These are phyloP conservation scores for Strigomonas culicis DNA, from an alignment of 208 protist species.

Conservation along the genomic window DNA sequence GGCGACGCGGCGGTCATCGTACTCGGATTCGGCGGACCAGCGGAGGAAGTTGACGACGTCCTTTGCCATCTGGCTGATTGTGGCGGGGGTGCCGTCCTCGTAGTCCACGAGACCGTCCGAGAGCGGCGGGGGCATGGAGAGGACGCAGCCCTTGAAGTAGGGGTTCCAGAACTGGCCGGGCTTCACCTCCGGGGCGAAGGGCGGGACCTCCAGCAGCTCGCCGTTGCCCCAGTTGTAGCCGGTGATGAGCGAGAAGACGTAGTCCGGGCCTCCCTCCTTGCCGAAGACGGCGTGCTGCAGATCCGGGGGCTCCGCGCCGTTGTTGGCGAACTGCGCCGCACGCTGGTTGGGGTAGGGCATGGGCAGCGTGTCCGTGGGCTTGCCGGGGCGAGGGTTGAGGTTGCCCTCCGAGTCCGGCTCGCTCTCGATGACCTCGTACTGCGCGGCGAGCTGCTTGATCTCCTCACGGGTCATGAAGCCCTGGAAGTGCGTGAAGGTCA, in stretches of 20 bases:
- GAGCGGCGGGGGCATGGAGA: conserved; percentile 97
- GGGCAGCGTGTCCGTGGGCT: conserved; percentile 96
- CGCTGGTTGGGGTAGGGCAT: conserved; percentile 97
- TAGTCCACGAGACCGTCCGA: conserved; percentile 96
- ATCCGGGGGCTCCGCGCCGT: conserved; percentile 97
- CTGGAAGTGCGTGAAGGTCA: conserved; percentile 98
- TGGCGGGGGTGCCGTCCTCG: conserved; percentile 97
- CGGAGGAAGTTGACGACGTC: conserved; percentile 94
- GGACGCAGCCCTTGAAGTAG: conserved; percentile 97
- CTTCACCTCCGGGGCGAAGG: conserved; percentile 82
- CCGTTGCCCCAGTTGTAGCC: conserved; percentile 96
- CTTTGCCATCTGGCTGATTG: conserved; percentile 97
- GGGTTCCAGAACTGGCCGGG: conserved; percentile 96
- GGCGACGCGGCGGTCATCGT: conserved; percentile 81
- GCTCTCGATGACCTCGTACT: conserved; percentile 93
- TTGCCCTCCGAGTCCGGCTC: conserved; percentile 95
- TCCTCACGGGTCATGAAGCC: conserved; percentile 96
- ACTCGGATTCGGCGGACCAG: conserved; percentile 88
- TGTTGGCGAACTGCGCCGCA: conserved; percentile 95
- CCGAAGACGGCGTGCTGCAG: conserved; percentile 97
- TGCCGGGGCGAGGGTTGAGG: conserved; percentile 95
- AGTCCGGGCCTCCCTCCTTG: conserved; percentile 93
- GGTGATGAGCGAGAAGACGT: conserved; percentile 98
- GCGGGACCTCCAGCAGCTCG: conserved; percentile 79
- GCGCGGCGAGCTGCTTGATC: conserved; percentile 93